Conservation (phyloP, 2,329 filamentous ascomycete genomes). For the Cordyceps cateniannulata region DNA sequence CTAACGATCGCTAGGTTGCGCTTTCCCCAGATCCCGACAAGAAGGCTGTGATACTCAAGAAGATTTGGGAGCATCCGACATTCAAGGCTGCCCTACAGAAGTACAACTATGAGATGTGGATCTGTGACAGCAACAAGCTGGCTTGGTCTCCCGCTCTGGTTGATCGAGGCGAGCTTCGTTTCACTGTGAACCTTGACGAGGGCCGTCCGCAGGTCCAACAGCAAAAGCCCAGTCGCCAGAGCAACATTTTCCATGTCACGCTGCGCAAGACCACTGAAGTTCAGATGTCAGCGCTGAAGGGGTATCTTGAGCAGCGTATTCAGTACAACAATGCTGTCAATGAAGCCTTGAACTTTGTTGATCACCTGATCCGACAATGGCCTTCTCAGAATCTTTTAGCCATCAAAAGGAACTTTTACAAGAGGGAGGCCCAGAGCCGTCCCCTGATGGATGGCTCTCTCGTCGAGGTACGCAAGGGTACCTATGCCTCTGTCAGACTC, state of each 20-base stretch:
- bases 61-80: constrained; percentile 63
- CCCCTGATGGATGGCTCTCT: constrained; percentile 50
- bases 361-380: constrained; percentile 79
- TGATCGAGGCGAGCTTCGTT: constrained; percentile 42
- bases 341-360: constrained; percentile 82
- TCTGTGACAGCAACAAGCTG: constrained; percentile 78
- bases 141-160: constrained; percentile 59
- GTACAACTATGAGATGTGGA: constrained; percentile 44
- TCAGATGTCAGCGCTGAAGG: constrained; percentile 57
- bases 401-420: constrained; percentile 82
- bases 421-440: constrained; percentile 39
- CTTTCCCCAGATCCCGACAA: constrained; percentile 60
- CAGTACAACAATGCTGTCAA: constrained; percentile 61
- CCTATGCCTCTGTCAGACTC: constrained; percentile 78
- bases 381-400: constrained; percentile 61
- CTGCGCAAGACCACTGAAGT: constrained; percentile 63
- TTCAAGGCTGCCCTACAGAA: constrained; percentile 50
- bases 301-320: constrained; percentile 57
- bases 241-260: constrained; percentile 52
- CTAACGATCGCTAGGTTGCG: constrained; percentile 44
- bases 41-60: constrained; percentile 58
- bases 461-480: constrained; percentile 78
- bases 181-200: constrained; percentile 66
- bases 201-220: constrained; percentile 42
- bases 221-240: constrained; percentile 20